These are phyloP conservation scores for Phytophthora sp. DNA, from an alignment of 352 stramenopile species.

Conservation along the genomic window DNA sequence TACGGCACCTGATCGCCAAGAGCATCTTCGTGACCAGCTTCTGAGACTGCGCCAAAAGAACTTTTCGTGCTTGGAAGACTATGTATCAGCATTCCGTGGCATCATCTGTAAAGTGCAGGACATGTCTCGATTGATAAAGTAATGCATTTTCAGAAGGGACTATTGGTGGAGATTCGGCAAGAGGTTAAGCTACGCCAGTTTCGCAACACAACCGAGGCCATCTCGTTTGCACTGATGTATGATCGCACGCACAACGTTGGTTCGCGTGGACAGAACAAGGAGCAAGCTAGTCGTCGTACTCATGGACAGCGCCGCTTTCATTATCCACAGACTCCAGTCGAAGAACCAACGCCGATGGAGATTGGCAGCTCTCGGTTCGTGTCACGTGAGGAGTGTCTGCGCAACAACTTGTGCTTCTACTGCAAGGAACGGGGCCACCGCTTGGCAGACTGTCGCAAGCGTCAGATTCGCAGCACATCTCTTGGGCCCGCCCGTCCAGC, in stretches of 20 bases:
- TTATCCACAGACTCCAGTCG: neutral
- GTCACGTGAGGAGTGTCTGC: too few species aligned
- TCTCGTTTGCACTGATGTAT: too few species aligned
- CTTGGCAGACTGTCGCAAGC: neutral
- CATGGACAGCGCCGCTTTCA: neutral
- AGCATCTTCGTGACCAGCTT: slow-evolving; percentile 4
- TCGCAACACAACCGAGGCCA: neutral
- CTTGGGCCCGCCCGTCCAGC: neutral
- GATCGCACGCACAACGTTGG: too few species aligned
- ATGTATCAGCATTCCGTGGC: neutral
- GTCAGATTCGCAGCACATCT: neutral
- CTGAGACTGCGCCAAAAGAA: neutral
- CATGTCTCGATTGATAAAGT: slow-evolving; percentile 11
- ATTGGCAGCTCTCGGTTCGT: too few species aligned
- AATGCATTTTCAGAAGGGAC: slow-evolving; percentile 11
- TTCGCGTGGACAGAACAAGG: neutral
- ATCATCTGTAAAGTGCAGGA: slow-evolving; percentile 18
- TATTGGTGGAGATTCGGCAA: neutral
- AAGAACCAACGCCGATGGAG: too few species aligned
- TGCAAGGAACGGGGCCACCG: slow-evolving; percentile 9
- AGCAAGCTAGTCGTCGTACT: neutral
- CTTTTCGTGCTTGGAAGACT: slow-evolving; percentile 12
- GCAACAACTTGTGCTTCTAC: slow-evolving; percentile 12
- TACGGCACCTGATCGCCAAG: slow-evolving; percentile 1
- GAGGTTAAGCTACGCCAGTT: slow-evolving; percentile 7